These are phyloP conservation scores for Kwoniella sp. DNA, from an alignment of 768 basidiomycete genomes.

Conservation along the genomic window DNA sequence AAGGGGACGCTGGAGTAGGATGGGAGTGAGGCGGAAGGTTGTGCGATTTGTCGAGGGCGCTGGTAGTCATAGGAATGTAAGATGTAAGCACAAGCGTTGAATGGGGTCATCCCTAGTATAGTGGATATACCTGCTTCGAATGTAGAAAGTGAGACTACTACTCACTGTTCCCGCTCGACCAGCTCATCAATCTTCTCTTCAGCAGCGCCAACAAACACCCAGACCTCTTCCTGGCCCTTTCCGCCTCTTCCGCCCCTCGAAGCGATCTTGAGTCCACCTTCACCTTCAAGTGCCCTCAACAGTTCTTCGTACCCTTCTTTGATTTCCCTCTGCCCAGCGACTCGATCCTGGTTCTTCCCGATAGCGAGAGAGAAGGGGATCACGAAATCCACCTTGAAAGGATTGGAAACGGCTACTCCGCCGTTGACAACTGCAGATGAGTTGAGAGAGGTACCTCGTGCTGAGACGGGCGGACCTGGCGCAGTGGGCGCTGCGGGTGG, in stretches of 20 bases:
- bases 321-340: conserved; percentile 34
- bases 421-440: conserved; percentile 1
- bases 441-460: conserved; percentile 22
- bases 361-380: conserved; percentile 40
- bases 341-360: conserved; percentile 27
- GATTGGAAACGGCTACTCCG: conserved; percentile 32
- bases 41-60: conserved; percentile 59
- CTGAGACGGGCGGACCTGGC: conserved; percentile 43
- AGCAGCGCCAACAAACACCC: conserved; percentile 73
- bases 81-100: too few species aligned
- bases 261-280: conserved; percentile 49
- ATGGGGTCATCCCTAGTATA: too few species aligned
- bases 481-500: conserved; percentile 25
- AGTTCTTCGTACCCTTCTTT: conserved; percentile 44
- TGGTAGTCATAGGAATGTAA: conserved; percentile 49
- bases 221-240: conserved; percentile 51
- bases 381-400: conserved; percentile 49
- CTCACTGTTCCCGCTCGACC: conserved; percentile 74
- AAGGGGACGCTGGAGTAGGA: conserved; percentile 64
- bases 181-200: conserved; percentile 65
- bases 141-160: too few species aligned
- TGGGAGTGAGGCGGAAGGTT: conserved; percentile 61
- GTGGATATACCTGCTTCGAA: too few species aligned
- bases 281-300: conserved; percentile 41
- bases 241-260: conserved; percentile 26